Conservation (phyloP, 495 filamentous ascomycete species). For the Trichoderma virens region DNA sequence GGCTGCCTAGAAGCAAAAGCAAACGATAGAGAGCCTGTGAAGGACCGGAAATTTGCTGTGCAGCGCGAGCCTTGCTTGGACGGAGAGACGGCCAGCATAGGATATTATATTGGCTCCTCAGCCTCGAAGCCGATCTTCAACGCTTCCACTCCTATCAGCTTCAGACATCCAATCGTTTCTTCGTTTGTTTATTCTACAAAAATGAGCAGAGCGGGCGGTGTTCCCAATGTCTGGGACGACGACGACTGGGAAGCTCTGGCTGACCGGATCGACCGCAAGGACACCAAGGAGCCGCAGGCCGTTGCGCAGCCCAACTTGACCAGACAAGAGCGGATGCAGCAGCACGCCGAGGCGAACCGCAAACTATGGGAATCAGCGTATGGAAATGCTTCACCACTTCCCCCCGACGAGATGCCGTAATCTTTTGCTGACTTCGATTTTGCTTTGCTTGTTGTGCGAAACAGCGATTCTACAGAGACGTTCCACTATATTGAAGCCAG, state of each 20-base stretch:
- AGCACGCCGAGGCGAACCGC: conserved; percentile 73
- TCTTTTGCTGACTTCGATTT: conserved; percentile 9
- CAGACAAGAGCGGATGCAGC: conserved; percentile 68
- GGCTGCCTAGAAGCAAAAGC: background rate
- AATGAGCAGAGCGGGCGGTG: conserved; percentile 46
- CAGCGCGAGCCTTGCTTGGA: no score
- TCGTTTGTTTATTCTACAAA: conserved; percentile 10
- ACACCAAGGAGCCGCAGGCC: conserved; percentile 34
- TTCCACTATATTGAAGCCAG: conserved; percentile 66
- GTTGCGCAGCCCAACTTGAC: conserved; percentile 37
- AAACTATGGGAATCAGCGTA: conserved; percentile 88
- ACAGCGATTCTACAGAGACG: conserved; percentile 42
- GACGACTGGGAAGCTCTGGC: conserved; percentile 81
- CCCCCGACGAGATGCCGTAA: background rate
- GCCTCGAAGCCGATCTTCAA: no score
- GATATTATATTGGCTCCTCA: no score
- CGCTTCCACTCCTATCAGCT: no score
- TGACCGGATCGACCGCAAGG: conserved; percentile 32
- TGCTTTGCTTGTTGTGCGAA: background rate
- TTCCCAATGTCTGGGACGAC: conserved; percentile 72
- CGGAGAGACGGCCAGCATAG: no score
- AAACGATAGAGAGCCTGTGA: background rate
- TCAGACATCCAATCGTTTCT: no score
- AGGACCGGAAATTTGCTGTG: background rate
- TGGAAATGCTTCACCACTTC: conserved; percentile 18